Percentiles rank a stretch among this genome's conserved stretches.
Conservation (phyloP, 108 stramenopile genomes). For the Cylindrotheca fusiformis region DNA sequence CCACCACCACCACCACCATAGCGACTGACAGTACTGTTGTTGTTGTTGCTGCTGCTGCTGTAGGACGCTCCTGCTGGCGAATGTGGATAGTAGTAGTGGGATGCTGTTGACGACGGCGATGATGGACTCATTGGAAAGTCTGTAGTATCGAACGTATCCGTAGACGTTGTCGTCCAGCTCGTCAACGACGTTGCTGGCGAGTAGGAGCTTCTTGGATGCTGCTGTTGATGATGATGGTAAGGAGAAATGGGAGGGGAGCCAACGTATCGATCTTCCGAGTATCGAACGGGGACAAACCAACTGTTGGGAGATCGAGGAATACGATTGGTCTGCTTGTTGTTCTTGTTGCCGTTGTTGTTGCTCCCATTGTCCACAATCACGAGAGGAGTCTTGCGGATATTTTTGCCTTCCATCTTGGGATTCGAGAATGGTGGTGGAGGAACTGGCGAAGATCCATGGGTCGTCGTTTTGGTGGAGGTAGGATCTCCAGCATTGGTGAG, state of each 20-base stretch:
- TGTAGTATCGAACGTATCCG: neutral
- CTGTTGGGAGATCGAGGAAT: neutral
- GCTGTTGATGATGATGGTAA: neutral
- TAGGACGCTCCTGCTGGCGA: neutral
- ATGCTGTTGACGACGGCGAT: neutral
- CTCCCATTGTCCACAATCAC: too few species aligned
- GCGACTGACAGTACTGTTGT: neutral
- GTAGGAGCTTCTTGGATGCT: too few species aligned
- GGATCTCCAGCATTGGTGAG: too few species aligned
- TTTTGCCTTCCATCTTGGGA: too few species aligned
- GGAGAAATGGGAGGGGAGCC: neutral
- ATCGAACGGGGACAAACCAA: neutral
- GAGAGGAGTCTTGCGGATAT: too few species aligned
- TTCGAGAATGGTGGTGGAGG: too few species aligned
- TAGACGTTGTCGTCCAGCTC: neutral
- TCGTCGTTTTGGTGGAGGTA: too few species aligned
- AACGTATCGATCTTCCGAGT: neutral
- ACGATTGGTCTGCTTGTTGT: too few species aligned
- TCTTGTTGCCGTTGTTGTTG: too few species aligned
- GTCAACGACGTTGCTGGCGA: neutral
- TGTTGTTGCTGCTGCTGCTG: neutral
- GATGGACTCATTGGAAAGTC: neutral
- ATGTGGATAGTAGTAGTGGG: neutral
- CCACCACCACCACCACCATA: neutral
- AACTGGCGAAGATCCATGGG: too few species aligned